These are phyloP conservation scores for Carallia pectinifolia DNA, from an alignment of 345 rosid genomes.

Conservation along the genomic window DNA sequence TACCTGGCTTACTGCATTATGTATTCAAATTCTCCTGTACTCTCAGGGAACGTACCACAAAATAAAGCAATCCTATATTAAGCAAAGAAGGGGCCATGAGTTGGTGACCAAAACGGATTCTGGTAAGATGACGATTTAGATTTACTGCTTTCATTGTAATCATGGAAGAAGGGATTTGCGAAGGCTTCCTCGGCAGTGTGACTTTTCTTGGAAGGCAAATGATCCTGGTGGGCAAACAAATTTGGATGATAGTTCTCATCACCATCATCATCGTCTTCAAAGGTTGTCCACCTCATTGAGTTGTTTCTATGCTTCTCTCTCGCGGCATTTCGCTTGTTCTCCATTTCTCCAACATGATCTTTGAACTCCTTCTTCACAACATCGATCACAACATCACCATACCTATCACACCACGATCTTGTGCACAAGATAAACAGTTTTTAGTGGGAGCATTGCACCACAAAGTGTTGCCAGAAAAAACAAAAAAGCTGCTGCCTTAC, in stretches of 20 bases:
- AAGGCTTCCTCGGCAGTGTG: not conserved
- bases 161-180: constrained; percentile 21
- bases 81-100: constrained; percentile 5
- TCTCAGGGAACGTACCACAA: not conserved
- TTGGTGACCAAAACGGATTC: constrained; percentile 29
- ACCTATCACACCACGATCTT: constrained; percentile 69
- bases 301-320: constrained; percentile 39
- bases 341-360: constrained; percentile 71
- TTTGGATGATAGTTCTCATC: constrained; percentile 56
- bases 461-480: not conserved
- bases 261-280: constrained; percentile 50
- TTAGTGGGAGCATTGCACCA: too few relatives aligned
- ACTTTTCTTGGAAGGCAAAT: not conserved
- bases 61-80: not conserved
- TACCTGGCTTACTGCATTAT: too few relatives aligned
- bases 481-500: constrained; percentile 31
- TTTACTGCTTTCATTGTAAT: constrained; percentile 9
- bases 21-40: not conserved
- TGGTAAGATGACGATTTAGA: constrained; percentile 21
- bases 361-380: constrained; percentile 80
- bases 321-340: constrained; percentile 42
- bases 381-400: constrained; percentile 63
- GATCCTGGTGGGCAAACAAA: constrained; percentile 37
- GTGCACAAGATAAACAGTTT: not conserved
- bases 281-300: constrained; percentile 56